Conservation (phyloP, 2,329 filamentous ascomycete species). For the Colletotrichum graminicola region DNA sequence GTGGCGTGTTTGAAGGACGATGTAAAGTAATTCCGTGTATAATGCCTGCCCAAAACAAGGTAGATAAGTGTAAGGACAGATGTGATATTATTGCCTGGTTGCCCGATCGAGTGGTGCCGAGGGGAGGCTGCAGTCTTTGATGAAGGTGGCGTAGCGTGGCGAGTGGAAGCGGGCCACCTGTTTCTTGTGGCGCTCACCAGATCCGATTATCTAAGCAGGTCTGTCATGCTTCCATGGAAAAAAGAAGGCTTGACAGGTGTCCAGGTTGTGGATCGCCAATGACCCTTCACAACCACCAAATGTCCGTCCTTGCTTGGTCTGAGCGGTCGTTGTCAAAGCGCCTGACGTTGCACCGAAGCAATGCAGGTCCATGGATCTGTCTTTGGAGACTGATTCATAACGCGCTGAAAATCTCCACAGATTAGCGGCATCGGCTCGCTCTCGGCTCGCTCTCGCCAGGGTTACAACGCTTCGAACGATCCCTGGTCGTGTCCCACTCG, state of each 20-base stretch:
- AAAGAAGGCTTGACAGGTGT: constrained; percentile 15
- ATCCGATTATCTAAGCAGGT: constrained; percentile 1
- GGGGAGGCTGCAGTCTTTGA: too few species aligned
- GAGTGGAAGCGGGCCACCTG: constrained; percentile 28
- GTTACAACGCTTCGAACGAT: too few species aligned
- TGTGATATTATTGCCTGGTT: constrained; percentile 5
- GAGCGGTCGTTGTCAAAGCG: background rate
- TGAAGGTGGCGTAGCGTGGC: constrained; percentile 23
- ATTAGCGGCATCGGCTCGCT: too few species aligned
- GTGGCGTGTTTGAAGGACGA: background rate
- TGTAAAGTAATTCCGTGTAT: background rate
- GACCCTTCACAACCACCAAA: background rate
- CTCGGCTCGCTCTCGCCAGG: too few species aligned
- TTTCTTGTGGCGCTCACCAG: constrained; percentile 19
- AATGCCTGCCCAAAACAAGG: background rate
- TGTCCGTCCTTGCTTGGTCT: background rate
- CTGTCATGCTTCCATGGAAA: constrained; percentile 1
- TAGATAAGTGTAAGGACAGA: constrained; percentile 11
- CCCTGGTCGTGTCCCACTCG: background rate
- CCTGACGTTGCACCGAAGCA: too few species aligned
- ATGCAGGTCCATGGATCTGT: too few species aligned
- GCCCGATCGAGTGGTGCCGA: background rate
- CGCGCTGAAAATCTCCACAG: too few species aligned
- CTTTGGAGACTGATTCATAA: too few species aligned
- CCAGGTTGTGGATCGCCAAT: constrained; percentile 16